Conservation (phyloP, 2,329 filamentous ascomycete genomes). For the Aspergillus fischeri region DNA sequence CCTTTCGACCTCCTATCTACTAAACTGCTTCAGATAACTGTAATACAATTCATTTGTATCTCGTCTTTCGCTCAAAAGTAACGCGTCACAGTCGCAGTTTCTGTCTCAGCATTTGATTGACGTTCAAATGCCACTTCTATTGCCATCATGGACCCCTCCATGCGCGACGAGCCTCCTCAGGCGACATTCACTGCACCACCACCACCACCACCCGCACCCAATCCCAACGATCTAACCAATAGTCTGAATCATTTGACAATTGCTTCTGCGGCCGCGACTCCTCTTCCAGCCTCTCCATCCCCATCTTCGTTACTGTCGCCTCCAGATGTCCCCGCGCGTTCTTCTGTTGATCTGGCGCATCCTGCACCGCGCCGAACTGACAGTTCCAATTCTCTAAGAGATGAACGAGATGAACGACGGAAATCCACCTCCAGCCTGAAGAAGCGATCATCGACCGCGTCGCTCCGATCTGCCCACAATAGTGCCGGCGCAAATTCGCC, state of each 20-base stretch:
- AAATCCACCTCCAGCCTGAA: slow-evolving; percentile 33
- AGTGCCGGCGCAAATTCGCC: slow-evolving; percentile 26
- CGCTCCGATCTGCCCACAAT: slow-evolving; percentile 33
- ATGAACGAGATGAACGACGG: slow-evolving; percentile 37
- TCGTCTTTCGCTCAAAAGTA: not conserved
- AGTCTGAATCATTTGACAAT: slow-evolving; percentile 28
- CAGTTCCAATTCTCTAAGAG: slow-evolving; percentile 33
- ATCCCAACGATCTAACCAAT: slow-evolving; percentile 15
- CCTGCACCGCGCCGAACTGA: slow-evolving; percentile 27
- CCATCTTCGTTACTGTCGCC: slow-evolving; percentile 24
- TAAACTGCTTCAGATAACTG: not conserved
- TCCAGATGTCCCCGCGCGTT: slow-evolving; percentile 18
- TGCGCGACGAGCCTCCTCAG: slow-evolving; percentile 20
- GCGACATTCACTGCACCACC: slow-evolving; percentile 14
- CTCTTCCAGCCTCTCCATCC: slow-evolving; percentile 24
- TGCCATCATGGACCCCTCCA: slow-evolving; percentile 30
- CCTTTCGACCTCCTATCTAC: not conserved
- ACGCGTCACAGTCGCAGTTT: not conserved
- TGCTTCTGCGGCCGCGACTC: slow-evolving; percentile 17
- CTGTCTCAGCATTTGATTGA: not conserved
- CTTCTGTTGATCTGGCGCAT: slow-evolving; percentile 14
- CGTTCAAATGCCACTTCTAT: slow-evolving; percentile 15
- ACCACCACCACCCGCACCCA: slow-evolving; percentile 8
- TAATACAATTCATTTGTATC: not conserved
- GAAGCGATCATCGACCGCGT: slow-evolving; percentile 36